Base-by-base conservation (phyloP, 345 rosid genomes). In the Eucalyptus grandis region DNA sequence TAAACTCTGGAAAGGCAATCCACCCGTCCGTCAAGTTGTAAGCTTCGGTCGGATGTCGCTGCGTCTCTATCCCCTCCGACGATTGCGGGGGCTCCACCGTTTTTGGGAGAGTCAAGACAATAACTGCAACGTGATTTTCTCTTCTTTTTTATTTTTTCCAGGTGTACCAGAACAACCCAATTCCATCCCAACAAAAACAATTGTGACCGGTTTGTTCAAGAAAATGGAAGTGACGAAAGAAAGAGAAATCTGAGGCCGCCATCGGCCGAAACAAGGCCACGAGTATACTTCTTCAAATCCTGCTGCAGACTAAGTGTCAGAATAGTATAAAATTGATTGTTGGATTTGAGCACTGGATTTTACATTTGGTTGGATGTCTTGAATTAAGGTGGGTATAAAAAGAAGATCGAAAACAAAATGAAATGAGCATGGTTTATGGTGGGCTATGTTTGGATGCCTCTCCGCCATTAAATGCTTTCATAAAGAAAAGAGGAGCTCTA, bases 201-300 rank as follows among this genome's bases (percentile, higher is more conserved):
- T 26, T 58, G 88, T 93, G 44, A 8, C 90, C 88, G 72, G 93
- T 90, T 56, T 85, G 50, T 27, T 30, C 31, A 83, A 93, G 90
- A 69, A 91, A 88, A 72, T 91, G 87, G 13, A 91, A 85, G 86
- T 92, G 92, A 82, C 86, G 56, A 17, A 92, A 89, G 44, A 90
- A 6, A 8, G 93, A 91, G 62, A 95, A 91, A 9, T 89, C 91
- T 9, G 93, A 87, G 1, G 95, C 91, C 4, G 94, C 89, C 92
- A 86, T 91, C 2, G 95, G 93, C 93, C 92, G 94, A 24, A 94
- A 83, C 47, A 93, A 92, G 43, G 90, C 95, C 90, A 93, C 91
- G 67, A 93, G 94, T 81, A 93, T 90, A 86, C 90, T 93, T 93
- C 89, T 91, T 30, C 90, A 87, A 24, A 21, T 81, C 3, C 92